These are phyloP conservation scores for Phytophthora crassamura DNA, from an alignment of 352 stramenopile genomes.

Conservation along the genomic window DNA sequence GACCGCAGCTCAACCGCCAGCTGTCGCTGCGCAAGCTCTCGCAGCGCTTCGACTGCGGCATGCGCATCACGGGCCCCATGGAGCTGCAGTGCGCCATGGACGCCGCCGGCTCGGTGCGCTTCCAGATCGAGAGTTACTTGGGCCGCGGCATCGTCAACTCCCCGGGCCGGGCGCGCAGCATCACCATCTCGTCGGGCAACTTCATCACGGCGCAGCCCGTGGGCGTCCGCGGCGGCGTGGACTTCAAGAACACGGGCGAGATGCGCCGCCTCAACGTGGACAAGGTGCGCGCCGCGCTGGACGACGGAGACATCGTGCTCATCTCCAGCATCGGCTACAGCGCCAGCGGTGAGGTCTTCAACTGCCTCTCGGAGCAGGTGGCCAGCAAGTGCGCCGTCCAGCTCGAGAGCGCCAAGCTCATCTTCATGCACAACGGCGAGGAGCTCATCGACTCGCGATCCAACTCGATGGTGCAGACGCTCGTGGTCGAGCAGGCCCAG, in stretches of 20 bases:
- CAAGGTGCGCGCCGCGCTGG: slow-evolving; percentile 92
- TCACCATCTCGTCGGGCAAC: slow-evolving; percentile 97
- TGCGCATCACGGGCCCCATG: slow-evolving; percentile 93
- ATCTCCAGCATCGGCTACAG: slow-evolving; percentile 97
- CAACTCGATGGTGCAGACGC: slow-evolving; percentile 78
- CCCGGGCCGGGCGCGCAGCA: slow-evolving; percentile 63
- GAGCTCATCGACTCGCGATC: slow-evolving; percentile 86
- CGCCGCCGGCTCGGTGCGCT: slow-evolving; percentile 90
- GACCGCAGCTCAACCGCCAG: slow-evolving; percentile 95
- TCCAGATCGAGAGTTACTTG: slow-evolving; percentile 90
- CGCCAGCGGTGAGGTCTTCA: slow-evolving; percentile 94
- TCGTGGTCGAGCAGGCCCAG: slow-evolving; percentile 84
- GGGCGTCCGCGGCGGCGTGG: slow-evolving; percentile 85
- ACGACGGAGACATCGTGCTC: slow-evolving; percentile 96
- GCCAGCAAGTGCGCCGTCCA: slow-evolving; percentile 89
- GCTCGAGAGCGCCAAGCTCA: slow-evolving; percentile 86
- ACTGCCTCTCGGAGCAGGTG: slow-evolving; percentile 90
- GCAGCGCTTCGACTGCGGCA: slow-evolving; percentile 74
- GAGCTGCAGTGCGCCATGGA: slow-evolving; percentile 95
- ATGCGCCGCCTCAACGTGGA: slow-evolving; percentile 94
- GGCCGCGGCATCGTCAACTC: slow-evolving; percentile 88
- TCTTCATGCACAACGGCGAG: slow-evolving; percentile 91
- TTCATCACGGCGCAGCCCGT: slow-evolving; percentile 96
- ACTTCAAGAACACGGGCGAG: slow-evolving; percentile 94
- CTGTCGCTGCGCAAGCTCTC: slow-evolving; percentile 74